Percentiles rank a stretch among this genome's conserved stretches.
Conservation (phyloP, 2,329 filamentous ascomycete genomes). For the Madurella mycetomatis region DNA sequence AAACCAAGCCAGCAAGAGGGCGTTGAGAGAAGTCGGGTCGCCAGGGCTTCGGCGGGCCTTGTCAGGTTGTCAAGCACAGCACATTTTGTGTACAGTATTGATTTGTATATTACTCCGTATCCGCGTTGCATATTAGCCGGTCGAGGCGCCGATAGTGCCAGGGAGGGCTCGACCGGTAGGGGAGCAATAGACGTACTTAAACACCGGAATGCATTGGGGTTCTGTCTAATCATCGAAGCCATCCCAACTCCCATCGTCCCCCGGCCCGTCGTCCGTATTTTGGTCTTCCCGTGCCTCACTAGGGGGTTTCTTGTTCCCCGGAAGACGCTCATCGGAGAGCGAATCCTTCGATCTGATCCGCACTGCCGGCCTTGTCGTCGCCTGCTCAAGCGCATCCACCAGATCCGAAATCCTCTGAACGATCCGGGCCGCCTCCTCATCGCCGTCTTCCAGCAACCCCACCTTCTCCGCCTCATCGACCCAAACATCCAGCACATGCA, state of each 20-base stretch:
- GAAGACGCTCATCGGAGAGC: conserved; percentile 69
- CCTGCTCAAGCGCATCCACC: conserved; percentile 51
- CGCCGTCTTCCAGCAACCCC: conserved; percentile 45
- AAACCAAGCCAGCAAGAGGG: no score
- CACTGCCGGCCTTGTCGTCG: conserved; percentile 65
- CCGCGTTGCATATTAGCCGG: no score
- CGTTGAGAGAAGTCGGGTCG: no score
- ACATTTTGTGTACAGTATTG: no score
- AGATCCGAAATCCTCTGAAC: conserved; percentile 50
- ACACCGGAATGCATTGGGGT: background rate
- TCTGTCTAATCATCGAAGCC: conserved; percentile 24
- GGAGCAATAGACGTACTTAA: background rate
- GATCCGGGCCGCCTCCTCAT: conserved; percentile 40
- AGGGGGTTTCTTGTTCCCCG: conserved; percentile 48
- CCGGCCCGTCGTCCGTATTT: conserved; percentile 3
- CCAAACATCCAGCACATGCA: conserved; percentile 88
- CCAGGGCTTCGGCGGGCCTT: no score
- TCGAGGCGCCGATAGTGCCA: background rate
- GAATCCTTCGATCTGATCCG: conserved; percentile 65
- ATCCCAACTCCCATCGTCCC: conserved; percentile 20
- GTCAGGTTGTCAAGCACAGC: no score
- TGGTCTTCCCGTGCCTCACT: conserved; percentile 29
- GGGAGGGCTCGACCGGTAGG: background rate
- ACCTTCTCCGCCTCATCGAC: conserved; percentile 81
- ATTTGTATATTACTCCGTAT: no score